phyloP scores from a whole-genome alignment of 805 yeast species.

The Limtongia smithiae region DNA sequence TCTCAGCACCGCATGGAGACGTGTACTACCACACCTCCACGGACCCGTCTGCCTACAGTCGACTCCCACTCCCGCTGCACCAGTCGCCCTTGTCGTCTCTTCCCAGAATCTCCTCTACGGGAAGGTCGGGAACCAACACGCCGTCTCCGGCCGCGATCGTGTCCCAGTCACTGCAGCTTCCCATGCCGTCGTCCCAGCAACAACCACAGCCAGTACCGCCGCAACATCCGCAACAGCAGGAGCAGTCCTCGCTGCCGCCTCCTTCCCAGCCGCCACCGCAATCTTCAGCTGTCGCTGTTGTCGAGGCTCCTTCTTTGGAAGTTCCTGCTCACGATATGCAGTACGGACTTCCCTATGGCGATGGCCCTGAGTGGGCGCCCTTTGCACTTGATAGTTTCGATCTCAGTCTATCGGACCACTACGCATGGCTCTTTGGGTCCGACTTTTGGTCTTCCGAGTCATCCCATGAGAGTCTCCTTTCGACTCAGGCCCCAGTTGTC shows the following conservation, averaged over 20 bases:
- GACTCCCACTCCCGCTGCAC: too few species aligned
- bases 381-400: constrained; percentile 28
- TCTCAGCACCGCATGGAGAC: too few species aligned
- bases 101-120: too few species aligned
- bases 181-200: not conserved
- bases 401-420: constrained; percentile 30
- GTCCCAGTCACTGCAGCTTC: constrained; percentile 6
- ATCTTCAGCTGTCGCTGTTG: not conserved
- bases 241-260: not conserved
- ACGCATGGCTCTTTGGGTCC: constrained; percentile 34
- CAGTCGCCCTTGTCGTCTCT: too few species aligned
- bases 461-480: constrained; percentile 8
- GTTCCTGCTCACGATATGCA: not conserved
- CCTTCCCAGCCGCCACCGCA: not conserved
- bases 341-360: constrained; percentile 4
- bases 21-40: too few species aligned
- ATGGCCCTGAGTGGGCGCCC: constrained; percentile 11
- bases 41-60: too few species aligned
- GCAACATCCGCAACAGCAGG: not conserved
- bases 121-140: too few species aligned
- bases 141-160: too few species aligned
- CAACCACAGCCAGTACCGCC: constrained; percentile 1
- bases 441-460: constrained; percentile 31
- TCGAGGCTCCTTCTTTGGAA: not conserved
- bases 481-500: not conserved